Evolutionary conservation across 106 monocot genomes (phyloP), one percentile per base, ranked within the genome.

Genomic region (Dendrobium huoshanense): DNA sequence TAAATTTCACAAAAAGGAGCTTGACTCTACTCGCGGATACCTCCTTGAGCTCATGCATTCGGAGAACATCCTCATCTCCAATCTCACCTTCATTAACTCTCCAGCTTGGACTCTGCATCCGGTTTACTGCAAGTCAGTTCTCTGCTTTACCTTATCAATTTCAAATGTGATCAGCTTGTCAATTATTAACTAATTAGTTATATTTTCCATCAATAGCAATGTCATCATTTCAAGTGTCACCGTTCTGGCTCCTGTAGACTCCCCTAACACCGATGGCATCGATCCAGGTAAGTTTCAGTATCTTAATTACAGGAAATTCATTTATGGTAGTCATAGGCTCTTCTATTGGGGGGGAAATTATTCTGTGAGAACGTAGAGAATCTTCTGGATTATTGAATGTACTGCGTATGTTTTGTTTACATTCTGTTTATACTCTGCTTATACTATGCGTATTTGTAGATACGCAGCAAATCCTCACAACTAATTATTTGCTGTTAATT

Each of bases 51-150:
- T 92, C 3, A 86, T 91, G 85, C 91, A 77, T 77, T 89, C 90
- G 1, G 86, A 89, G 17, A 76, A 83, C 0, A 68, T 95, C 29
- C 47, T 91, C 72, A 88, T 95, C 24, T 89, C 90, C 44, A 92
- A 95, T 41, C 75, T 95, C 13, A 91, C 89, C 16, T 95, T 95
- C 42, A 41, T 85, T 5, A 79, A 95, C 75, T 87, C 90, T 51
- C 79, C 88, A 0, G 81, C 87, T 0, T 95, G 95, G 95, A 90
- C 89, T 72, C 74, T 95, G 18, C 95, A 95, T 82, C 95, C 95
- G 13, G 86, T 91, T 27, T 95, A 95, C 79, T 87, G 92, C 95
- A 92, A 82, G 91, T 90, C 37, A 41, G 83, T 65, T 1, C 9
- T 65, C 9, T 51, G 51, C 13, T 37, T 51, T 13, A 51, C 51